Percentiles rank a stretch among this genome's conserved stretches.
phyloP scores from a whole-genome alignment of 352 stramenopile species.

The Globisporangium cylindrosporum region DNA sequence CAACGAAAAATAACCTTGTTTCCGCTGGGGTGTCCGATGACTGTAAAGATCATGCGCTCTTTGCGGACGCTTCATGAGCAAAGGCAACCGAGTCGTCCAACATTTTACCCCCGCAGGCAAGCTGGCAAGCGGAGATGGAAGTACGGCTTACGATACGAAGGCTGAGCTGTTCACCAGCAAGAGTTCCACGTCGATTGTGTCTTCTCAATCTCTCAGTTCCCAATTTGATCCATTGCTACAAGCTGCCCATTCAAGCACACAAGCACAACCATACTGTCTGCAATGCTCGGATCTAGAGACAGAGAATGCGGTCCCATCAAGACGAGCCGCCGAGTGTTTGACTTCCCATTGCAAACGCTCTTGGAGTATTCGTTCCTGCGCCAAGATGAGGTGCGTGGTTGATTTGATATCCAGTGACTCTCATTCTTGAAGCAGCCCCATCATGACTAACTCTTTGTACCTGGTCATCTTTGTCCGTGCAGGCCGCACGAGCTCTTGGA shows the following conservation, averaged over 20 bases:
- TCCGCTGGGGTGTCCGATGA: neutral
- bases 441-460: neutral
- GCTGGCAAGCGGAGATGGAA: too few species aligned
- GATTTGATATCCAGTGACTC: neutral
- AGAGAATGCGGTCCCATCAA: slow-evolving; percentile 9
- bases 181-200: neutral
- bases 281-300: neutral
- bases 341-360: slow-evolving; percentile 43
- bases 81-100: neutral
- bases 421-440: neutral
- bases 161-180: neutral
- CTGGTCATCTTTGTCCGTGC: neutral
- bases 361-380: slow-evolving; percentile 34
- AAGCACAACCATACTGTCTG: neutral
- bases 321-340: slow-evolving; percentile 47
- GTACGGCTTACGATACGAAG: neutral
- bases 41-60: neutral
- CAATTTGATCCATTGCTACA: slow-evolving; percentile 3
- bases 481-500: slow-evolving; percentile 36
- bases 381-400: slow-evolving; percentile 40
- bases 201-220: neutral
- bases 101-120: too few species aligned
- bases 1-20: neutral
- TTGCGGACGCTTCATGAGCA: neutral
- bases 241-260: neutral